phyloP scores from a whole-genome alignment of 495 filamentous ascomycete genomes.

The Ramalina intermedia region DNA sequence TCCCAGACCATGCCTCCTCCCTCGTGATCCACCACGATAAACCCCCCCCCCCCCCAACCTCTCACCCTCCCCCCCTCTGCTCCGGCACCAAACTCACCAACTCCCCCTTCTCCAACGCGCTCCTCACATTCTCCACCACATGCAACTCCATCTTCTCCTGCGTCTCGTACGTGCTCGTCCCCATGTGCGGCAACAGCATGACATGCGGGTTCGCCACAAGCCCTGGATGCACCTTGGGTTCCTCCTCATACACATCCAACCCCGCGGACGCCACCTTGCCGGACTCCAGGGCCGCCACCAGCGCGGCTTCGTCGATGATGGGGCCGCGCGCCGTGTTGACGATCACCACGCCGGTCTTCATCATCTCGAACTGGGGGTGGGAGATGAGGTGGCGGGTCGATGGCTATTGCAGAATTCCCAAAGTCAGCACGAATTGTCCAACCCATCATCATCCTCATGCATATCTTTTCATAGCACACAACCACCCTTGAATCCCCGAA shows the following conservation, averaged over 20 bases:
- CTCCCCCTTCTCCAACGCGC: constrained; percentile 38
- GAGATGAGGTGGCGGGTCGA: constrained; percentile 54
- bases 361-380: constrained; percentile 43
- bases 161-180: constrained; percentile 53
- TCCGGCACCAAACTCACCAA: constrained; percentile 44
- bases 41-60: too few species aligned
- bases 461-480: neutral
- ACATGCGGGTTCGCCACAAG: constrained; percentile 44
- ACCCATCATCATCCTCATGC: neutral
- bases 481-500: neutral
- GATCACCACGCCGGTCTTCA: constrained; percentile 58
- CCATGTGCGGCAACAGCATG: constrained; percentile 54
- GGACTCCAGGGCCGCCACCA: constrained; percentile 45
- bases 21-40: too few species aligned
- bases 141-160: constrained; percentile 52
- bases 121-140: constrained; percentile 45
- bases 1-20: too few species aligned
- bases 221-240: constrained; percentile 50
- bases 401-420: constrained; percentile 24
- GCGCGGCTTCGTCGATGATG: constrained; percentile 56
- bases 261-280: constrained; percentile 48
- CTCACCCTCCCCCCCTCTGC: constrained; percentile 22
- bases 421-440: neutral
- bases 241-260: constrained; percentile 57
- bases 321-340: constrained; percentile 59